phyloP scores from a whole-genome alignment of 108 stramenopile species.

The Skeletonema tropicum region DNA sequence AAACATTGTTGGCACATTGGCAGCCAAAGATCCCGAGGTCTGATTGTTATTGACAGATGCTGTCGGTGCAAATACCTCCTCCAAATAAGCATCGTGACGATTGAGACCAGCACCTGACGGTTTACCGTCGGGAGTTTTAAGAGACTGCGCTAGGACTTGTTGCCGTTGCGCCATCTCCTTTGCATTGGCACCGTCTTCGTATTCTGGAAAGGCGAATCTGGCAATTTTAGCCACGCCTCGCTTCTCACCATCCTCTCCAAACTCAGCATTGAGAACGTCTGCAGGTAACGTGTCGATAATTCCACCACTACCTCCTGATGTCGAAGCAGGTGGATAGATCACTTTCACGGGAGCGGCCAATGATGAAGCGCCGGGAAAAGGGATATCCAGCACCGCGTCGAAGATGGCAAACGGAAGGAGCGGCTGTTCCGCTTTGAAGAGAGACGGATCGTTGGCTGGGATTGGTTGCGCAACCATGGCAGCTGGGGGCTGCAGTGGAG shows the following conservation, averaged over 20 bases:
- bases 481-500: slow-evolving; percentile 17
- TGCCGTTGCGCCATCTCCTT: slow-evolving; percentile 26
- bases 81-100: slow-evolving; percentile 37
- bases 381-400: slow-evolving; percentile 40
- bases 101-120: slow-evolving; percentile 18
- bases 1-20: not conserved
- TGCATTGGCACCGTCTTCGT: slow-evolving; percentile 36
- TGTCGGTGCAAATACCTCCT: slow-evolving; percentile 3
- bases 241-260: slow-evolving; percentile 15
- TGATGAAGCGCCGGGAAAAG: slow-evolving; percentile 30
- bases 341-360: slow-evolving; percentile 8
- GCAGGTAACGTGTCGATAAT: slow-evolving; percentile 11
- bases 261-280: slow-evolving; percentile 15
- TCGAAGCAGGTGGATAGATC: slow-evolving; percentile 15
- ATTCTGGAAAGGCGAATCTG: slow-evolving; percentile 50
- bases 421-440: not conserved
- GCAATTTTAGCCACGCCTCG: slow-evolving; percentile 31
- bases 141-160: not conserved
- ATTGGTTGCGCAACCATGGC: slow-evolving; percentile 7
- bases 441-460: slow-evolving; percentile 17
- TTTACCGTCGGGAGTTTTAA: slow-evolving; percentile 5
- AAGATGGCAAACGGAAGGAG: slow-evolving; percentile 35
- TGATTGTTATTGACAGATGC: not conserved
- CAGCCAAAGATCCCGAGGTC: not conserved
- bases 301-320: not conserved